Evolutionary conservation across 2,329 filamentous ascomycete species (phyloP), one percentile per base, ranked within the genome.

Genomic region (Phoma herbarum): DNA sequence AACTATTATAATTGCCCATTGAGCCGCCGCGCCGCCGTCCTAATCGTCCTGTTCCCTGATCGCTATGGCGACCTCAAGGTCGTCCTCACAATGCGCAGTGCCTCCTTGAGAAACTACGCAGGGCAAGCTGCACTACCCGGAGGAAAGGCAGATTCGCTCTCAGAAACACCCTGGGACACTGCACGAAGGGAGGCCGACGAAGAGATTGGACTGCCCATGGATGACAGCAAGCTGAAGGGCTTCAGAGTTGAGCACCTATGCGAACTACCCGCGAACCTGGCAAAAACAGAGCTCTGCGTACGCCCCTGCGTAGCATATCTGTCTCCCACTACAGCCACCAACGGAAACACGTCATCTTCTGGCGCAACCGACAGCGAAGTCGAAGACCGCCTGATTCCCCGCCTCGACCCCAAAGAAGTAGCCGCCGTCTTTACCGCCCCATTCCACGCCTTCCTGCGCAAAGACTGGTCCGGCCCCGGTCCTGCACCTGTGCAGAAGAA

Each of bases 381-480:
- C 14, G 90, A 90, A 71, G 87, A 89, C 66, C 85, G 83, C 60
- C 85, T 93, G 78, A 92, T 92, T 59, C 93, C 94, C 0, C 85
- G 87, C 37, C 83, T 97, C 11, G 92, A 97, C 78, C 91, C 93
- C 1, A 89, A 91, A 65, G 94, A 98, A 78, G 94, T 98, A 2
- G 93, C 93, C 2, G 93, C 93, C 43, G 92, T 98, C 31, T 98
- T 98, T 79, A 94, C 91, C 5, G 93, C 91, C 5, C 90, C 92
- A 0, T 92, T 98, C 68, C 87, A 89, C 75, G 91, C 93, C 74
- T 97, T 98, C 75, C 80, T 98, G 52, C 82, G 80, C 45, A 75
- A 80, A 29, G 76, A 78, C n/a, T 75, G 74, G 49, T 83, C 90
- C 48, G 65, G 81, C 22, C 70, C 76, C 16, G 77, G 75, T 47